Percentiles rank a stretch among this genome's conserved stretches.
These are phyloP conservation scores for Hypoxylon rubiginosum DNA, from an alignment of 2,329 filamentous ascomycete species.

Conservation along the genomic window DNA sequence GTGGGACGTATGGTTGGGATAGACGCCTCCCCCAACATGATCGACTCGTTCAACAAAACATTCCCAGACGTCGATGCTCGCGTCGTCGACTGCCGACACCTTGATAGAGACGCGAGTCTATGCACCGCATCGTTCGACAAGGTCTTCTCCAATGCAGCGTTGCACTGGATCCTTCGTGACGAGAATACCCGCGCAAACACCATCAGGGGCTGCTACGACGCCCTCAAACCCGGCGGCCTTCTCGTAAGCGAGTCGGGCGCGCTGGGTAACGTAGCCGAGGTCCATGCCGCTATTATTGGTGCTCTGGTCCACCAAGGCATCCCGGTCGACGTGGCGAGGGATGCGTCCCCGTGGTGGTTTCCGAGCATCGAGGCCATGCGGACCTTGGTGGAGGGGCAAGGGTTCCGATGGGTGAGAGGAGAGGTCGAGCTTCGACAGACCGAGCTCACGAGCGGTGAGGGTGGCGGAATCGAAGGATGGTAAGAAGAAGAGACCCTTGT, in stretches of 20 bases:
- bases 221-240: slow-evolving; percentile 8
- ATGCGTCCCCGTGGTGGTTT: slow-evolving; percentile 18
- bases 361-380: slow-evolving; percentile 22
- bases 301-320: slow-evolving; percentile 14
- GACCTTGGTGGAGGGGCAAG: slow-evolving; percentile 12
- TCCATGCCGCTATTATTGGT: slow-evolving; percentile 18
- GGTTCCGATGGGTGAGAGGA: slow-evolving; percentile 19
- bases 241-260: slow-evolving; percentile 19
- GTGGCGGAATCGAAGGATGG: slow-evolving; percentile 17
- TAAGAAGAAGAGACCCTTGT: slow-evolving; percentile 11
- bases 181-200: slow-evolving; percentile 11
- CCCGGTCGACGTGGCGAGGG: slow-evolving; percentile 13
- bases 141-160: slow-evolving; percentile 20
- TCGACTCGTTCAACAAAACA: slow-evolving; percentile 20
- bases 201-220: slow-evolving; percentile 16
- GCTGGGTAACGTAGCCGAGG: slow-evolving; percentile 18
- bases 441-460: slow-evolving; percentile 13
- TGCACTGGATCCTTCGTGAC: slow-evolving; percentile 22
- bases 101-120: slow-evolving; percentile 12
- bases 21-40: slow-evolving; percentile 20
- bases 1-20: slow-evolving; percentile 22
- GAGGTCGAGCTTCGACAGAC: slow-evolving; percentile 20
- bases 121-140: slow-evolving; percentile 25
- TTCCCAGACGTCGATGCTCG: slow-evolving; percentile 19
- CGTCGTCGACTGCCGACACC: slow-evolving; percentile 22